These are phyloP conservation scores for Zymoseptoria pseudotritici DNA, from an alignment of 2,329 filamentous ascomycete genomes.

Conservation along the genomic window DNA sequence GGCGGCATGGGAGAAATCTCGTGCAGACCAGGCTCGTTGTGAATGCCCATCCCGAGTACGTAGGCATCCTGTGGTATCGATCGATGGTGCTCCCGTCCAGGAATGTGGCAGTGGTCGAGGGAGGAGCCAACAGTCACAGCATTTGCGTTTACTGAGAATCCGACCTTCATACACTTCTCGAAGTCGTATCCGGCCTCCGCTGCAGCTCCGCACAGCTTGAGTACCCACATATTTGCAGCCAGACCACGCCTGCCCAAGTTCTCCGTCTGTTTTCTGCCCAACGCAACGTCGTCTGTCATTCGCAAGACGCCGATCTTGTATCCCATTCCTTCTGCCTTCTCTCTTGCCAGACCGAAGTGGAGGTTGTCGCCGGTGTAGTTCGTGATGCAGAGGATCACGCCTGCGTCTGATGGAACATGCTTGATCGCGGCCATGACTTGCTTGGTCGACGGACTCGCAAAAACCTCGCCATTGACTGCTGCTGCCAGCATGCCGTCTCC, in stretches of 20 bases:
- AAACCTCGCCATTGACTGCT: constrained; percentile 43
- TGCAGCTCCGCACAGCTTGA: constrained; percentile 43
- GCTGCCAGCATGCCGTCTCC: constrained; percentile 43
- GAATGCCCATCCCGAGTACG: constrained; percentile 40
- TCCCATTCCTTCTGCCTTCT: constrained; percentile 39
- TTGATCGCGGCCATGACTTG: constrained; percentile 44
- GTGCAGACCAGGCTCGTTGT: constrained; percentile 43
- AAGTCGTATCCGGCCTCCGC: constrained; percentile 39
- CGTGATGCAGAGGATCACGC: constrained; percentile 43
- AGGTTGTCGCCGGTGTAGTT: constrained; percentile 46
- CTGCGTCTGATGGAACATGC: constrained; percentile 39
- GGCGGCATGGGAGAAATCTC: constrained; percentile 43
- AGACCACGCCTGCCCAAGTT: constrained; percentile 44
- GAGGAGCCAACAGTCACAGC: constrained; percentile 46
- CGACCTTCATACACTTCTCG: constrained; percentile 39
- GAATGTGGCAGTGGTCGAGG: constrained; percentile 48
- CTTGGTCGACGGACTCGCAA: constrained; percentile 42
- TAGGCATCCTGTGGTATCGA: constrained; percentile 27
- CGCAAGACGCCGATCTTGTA: constrained; percentile 41
- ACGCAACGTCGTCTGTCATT: constrained; percentile 43
- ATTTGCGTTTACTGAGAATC: constrained; percentile 37
- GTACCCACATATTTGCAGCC: constrained; percentile 42
- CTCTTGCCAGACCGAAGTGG: constrained; percentile 43
- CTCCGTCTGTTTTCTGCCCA: constrained; percentile 43
- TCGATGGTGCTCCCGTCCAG: constrained; percentile 45